Conservation (phyloP, 2,329 filamentous ascomycete species). For the Paramyrothecium roridum region DNA sequence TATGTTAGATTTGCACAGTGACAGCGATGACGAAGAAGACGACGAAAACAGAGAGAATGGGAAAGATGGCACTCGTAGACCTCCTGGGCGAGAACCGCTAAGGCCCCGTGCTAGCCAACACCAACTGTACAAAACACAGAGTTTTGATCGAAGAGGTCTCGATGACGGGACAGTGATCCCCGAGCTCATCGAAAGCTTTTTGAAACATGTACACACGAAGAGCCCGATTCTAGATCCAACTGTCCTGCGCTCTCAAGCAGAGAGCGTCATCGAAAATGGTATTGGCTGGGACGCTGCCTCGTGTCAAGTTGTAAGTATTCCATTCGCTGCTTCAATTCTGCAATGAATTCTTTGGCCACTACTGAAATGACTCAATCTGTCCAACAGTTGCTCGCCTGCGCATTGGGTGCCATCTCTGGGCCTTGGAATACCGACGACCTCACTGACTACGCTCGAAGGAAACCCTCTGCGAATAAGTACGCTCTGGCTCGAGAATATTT, state of each 20-base stretch:
- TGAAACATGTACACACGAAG: conserved; percentile 1
- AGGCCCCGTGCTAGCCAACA: not conserved
- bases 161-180: conserved; percentile 3
- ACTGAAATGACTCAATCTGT: not conserved
- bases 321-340: not conserved
- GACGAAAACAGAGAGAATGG: not conserved
- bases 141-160: not conserved
- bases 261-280: not conserved
- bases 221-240: not conserved
- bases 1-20: not conserved
- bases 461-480: not conserved
- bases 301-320: conserved; percentile 3
- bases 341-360: too few relatives aligned
- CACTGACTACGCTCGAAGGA: not conserved
- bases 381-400: conserved; percentile 2
- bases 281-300: not conserved
- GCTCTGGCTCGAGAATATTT: conserved; percentile 1
- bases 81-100: not conserved
- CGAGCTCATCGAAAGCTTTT: not conserved
- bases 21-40: conserved; percentile 1
- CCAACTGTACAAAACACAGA: not conserved
- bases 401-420: not conserved
- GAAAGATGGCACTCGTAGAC: not conserved
- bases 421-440: not conserved
- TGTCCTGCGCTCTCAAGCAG: not conserved